Conservation (phyloP, 2,329 filamentous ascomycete species). For the Cladophialophora bantiana region DNA sequence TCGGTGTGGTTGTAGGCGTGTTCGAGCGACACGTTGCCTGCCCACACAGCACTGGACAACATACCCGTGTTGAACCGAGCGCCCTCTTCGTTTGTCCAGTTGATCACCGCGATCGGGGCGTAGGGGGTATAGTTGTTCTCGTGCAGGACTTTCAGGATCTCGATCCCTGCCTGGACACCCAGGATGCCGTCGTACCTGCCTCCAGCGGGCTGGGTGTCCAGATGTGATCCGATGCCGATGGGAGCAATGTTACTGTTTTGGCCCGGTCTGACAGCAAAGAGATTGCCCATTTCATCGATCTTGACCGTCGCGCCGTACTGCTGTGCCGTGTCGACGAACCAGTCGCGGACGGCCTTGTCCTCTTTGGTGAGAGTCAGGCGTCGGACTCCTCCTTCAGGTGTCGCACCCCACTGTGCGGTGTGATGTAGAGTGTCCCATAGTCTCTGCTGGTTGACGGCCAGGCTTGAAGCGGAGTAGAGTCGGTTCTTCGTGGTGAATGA, state of each 20-base stretch:
- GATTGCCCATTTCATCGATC: constrained; percentile 79
- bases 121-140: constrained; percentile 72
- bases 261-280: constrained; percentile 75
- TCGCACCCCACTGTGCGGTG: constrained; percentile 14
- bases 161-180: constrained; percentile 74
- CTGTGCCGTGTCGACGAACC: constrained; percentile 72
- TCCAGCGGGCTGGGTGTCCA: constrained; percentile 67
- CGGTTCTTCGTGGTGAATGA: background rate
- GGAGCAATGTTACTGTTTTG: constrained; percentile 62
- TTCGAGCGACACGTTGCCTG: constrained; percentile 14
- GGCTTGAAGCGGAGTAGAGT: constrained; percentile 4
- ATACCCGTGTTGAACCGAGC: constrained; percentile 78
- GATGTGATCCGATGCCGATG: constrained; percentile 73
- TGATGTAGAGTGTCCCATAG: constrained; percentile 17
- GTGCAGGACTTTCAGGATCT: constrained; percentile 71
- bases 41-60: constrained; percentile 62
- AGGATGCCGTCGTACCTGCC: constrained; percentile 78
- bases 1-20: background rate
- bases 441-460: constrained; percentile 10
- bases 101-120: constrained; percentile 74
- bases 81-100: constrained; percentile 85
- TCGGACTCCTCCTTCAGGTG: constrained; percentile 44
- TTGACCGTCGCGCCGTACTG: constrained; percentile 70
- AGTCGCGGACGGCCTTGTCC: constrained; percentile 75
- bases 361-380: constrained; percentile 73